Evolutionary conservation across 768 basidiomycete genomes (phyloP).

Genomic region (Albatrellus ellisii): DNA sequence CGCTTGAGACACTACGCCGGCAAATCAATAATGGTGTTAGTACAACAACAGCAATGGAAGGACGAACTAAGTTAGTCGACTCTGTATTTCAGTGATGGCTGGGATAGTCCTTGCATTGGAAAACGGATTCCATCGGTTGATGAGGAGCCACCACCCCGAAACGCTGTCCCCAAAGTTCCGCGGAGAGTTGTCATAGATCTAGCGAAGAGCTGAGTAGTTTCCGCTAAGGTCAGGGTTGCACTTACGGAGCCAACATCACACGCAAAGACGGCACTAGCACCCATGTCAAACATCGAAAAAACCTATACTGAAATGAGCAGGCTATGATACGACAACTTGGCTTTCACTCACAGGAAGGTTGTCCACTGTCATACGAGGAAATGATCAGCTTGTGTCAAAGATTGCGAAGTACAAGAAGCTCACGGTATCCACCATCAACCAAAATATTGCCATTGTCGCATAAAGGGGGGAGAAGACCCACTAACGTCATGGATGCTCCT

Average conservation of each 20-base stretch:
- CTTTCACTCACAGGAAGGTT: constrained; percentile 62
- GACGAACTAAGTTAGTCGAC: constrained; percentile 86
- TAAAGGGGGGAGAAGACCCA: constrained; percentile 86
- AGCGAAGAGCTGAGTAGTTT: background rate
- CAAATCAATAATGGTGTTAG: constrained; percentile 7
- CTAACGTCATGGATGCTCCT: constrained; percentile 97
- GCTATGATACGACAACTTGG: background rate
- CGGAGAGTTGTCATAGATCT: constrained; percentile 92
- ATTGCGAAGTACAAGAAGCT: constrained; percentile 16
- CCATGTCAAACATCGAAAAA: constrained; percentile 83
- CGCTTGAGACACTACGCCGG: constrained; percentile 73
- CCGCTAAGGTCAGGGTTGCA: constrained; percentile 4
- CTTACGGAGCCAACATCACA: constrained; percentile 84
- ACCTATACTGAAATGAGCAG: constrained; percentile 32
- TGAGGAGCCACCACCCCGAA: constrained; percentile 90
- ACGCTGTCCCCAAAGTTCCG: constrained; percentile 90
- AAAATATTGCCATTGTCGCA: constrained; percentile 90
- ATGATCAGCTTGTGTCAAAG: constrained; percentile 4
- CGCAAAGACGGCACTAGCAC: constrained; percentile 83
- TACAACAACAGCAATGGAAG: background rate
- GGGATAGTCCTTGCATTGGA: constrained; percentile 66
- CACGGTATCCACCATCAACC: constrained; percentile 83
- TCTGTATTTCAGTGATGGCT: constrained; percentile 87
- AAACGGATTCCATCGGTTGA: constrained; percentile 92
- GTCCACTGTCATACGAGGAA: constrained; percentile 59